Conservation (phyloP, 73 alveolate species). For the Effrenium voratum region DNA sequence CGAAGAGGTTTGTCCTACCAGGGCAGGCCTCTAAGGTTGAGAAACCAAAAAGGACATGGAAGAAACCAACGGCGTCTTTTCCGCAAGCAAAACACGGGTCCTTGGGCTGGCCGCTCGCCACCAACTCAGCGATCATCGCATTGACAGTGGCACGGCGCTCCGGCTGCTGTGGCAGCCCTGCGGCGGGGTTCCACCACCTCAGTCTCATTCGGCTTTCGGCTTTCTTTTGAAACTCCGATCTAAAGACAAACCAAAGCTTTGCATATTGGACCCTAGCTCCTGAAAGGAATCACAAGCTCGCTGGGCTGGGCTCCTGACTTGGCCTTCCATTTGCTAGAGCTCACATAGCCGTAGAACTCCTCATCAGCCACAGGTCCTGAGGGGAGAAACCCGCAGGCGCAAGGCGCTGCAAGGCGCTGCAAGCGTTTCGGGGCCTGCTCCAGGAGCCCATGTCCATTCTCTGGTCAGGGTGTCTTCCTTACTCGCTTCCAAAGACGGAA, state of each 20-base stretch:
- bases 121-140: conserved; percentile 64
- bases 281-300: not conserved
- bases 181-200: conserved; percentile 88
- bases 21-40: not conserved
- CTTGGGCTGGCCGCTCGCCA: conserved; percentile 93
- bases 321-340: conserved; percentile 63
- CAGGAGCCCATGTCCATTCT: conserved; percentile 79
- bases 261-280: not conserved
- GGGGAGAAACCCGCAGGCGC: too few species aligned
- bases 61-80: not conserved
- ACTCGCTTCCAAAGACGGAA: not conserved
- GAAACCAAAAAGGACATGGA: too few species aligned
- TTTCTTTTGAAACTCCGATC: not conserved
- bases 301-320: conserved; percentile 9
- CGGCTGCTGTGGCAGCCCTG: conserved; percentile 67
- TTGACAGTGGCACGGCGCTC: conserved; percentile 78
- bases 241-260: not conserved
- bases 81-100: not conserved
- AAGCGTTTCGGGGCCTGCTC: not conserved
- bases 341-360: conserved; percentile 58
- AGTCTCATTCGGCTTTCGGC: not conserved
- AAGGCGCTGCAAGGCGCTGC: not conserved
- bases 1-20: not conserved
- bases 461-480: too few species aligned
- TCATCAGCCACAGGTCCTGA: conserved; percentile 60